Conservation (phyloP, 2,329 filamentous ascomycete genomes). For the Colletotrichum scovillei region DNA sequence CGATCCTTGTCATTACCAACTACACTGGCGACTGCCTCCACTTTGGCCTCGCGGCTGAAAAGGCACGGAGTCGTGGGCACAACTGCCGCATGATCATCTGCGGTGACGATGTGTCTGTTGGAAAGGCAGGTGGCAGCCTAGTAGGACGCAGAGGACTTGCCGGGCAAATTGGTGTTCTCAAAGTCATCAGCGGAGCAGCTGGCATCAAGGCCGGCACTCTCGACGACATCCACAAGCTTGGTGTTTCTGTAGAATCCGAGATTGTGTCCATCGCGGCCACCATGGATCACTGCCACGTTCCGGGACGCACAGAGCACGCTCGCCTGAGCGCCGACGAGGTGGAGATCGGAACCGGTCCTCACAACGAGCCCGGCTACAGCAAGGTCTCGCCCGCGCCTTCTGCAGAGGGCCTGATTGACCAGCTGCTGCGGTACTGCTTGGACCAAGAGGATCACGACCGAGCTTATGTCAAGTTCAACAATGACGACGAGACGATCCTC, state of each 20-base stretch:
- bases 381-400: conserved; percentile 65
- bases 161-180: conserved; percentile 70
- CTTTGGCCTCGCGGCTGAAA: conserved; percentile 70
- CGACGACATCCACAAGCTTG: conserved; percentile 62
- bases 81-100: conserved; percentile 69
- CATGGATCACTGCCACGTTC: conserved; percentile 71
- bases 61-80: conserved; percentile 64
- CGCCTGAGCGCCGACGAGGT: conserved; percentile 62
- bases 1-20: conserved; percentile 72
- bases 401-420: conserved; percentile 61
- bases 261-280: conserved; percentile 69
- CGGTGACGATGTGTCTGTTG: conserved; percentile 74
- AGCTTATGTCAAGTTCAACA: conserved; percentile 59
- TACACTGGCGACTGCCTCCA: conserved; percentile 74
- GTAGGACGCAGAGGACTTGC: conserved; percentile 72
- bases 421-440: conserved; percentile 70
- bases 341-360: conserved; percentile 74
- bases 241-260: conserved; percentile 60
- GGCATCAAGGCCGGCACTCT: conserved; percentile 56
- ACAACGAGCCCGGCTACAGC: conserved; percentile 73
- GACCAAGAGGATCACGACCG: conserved; percentile 65
- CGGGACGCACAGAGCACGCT: conserved; percentile 61
- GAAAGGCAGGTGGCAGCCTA: conserved; percentile 61
- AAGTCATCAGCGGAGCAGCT: conserved; percentile 65
- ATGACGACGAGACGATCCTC: conserved; percentile 61